phyloP scores from a whole-genome alignment of 2,329 filamentous ascomycete species.

The Cercospora sp. region DNA sequence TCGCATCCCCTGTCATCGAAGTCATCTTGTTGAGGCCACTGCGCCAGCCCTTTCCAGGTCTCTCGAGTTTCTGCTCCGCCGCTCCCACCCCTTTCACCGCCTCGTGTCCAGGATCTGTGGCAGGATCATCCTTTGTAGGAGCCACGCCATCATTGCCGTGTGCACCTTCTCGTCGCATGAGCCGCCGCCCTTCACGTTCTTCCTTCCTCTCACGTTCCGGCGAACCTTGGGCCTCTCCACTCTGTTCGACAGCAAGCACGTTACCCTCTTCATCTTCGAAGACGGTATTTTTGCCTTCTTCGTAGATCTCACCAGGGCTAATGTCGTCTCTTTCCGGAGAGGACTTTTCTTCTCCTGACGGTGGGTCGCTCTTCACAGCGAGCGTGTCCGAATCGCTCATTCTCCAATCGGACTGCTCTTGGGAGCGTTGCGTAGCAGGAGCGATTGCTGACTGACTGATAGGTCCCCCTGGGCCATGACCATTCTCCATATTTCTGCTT shows the following conservation, averaged over 20 bases:
- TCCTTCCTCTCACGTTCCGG: conserved; percentile 65
- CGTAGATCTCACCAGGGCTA: conserved; percentile 65
- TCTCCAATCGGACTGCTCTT: conserved; percentile 36
- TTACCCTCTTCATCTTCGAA: conserved; percentile 87
- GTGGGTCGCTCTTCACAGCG: conserved; percentile 41
- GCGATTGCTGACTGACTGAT: conserved; percentile 87
- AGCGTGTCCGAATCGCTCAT: conserved; percentile 49
- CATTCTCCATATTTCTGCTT: conserved; percentile 67
- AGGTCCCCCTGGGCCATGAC: conserved; percentile 76
- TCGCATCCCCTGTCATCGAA: conserved; percentile 41
- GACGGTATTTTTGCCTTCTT: conserved; percentile 76
- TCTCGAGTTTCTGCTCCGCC: conserved; percentile 66
- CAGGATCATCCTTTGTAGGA: conserved; percentile 50
- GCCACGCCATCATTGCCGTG: conserved; percentile 45
- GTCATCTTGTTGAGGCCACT: conserved; percentile 47
- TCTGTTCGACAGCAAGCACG: conserved; percentile 68
- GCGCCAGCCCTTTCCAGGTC: conserved; percentile 44
- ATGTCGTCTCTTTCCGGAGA: conserved; percentile 23
- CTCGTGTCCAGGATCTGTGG: conserved; percentile 46
- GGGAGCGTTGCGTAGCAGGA: conserved; percentile 52
- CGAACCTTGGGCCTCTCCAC: conserved; percentile 43
- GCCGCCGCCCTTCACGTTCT: conserved; percentile 51
- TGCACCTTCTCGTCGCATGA: conserved; percentile 55
- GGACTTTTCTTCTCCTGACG: conserved; percentile 25
- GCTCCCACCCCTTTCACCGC: conserved; percentile 66